Base-by-base conservation (phyloP, 2,329 filamentous ascomycete genomes). In the Hortaea werneckii region DNA sequence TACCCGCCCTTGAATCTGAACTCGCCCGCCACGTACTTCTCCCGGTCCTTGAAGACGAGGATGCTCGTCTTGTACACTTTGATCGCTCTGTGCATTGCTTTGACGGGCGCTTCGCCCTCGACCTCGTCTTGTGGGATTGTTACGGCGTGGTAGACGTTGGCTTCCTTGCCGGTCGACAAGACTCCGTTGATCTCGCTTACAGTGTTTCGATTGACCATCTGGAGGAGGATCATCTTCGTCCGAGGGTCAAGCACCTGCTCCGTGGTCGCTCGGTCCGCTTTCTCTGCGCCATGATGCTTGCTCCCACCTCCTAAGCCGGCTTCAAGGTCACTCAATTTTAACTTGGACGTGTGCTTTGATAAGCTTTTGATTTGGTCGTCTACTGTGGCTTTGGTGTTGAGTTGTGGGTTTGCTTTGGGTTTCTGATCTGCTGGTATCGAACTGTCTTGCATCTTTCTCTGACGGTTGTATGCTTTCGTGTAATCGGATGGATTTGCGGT, bases 21-120 rank as follows among this genome's bases (percentile, higher is more conserved):
- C 68, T 98, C 92, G 54, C 92, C 92, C 1, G 84, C 85, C 51
- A 98, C 92, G 67, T 98, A 98, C 59, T 88, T 84, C 67, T 95
- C 89, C 48, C 92, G 79, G 68, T 98, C 92, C 70, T 96, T 96
- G 79, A 98, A 98, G 26, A 94, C 88, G 29, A 98, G 72, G 53
- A 98, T 98, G 45, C 86, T 85, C 6, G 92, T 98, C 76, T 98
- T 98, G 79, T 98, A 98, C 42, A 98, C 87, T 70, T 98, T 98
- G 73, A 96, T 88, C 9, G 92, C 92, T 41, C 87, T 80, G 59
- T 95, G 87, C 0, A 81, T 68, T 1, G 78, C 69, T 13, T 74
- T 68, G 9, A 54, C 53, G 2, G 53, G 41, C 2, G 63, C 57
- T 12, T 67, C 65, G 35, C 72, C 72, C 6, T 76, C 67, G 7